Evolutionary conservation across 2,329 filamentous ascomycete genomes (phyloP).

Genomic region (Cladosporium sp.): DNA sequence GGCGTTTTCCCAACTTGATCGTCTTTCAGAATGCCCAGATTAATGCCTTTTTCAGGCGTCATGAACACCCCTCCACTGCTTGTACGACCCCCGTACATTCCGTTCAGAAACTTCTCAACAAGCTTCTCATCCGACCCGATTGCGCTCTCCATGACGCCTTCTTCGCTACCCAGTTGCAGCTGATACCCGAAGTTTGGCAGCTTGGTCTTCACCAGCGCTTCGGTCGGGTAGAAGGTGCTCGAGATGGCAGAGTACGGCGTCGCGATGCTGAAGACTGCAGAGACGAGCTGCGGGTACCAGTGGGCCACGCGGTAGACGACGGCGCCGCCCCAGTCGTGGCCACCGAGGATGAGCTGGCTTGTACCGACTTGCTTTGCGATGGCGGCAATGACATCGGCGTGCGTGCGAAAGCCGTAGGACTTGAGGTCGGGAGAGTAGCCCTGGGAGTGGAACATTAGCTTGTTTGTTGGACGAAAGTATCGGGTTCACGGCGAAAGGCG

Average conservation of each 20-base stretch:
- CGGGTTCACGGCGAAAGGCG: too few relatives aligned
- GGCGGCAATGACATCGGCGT: constrained; percentile 67
- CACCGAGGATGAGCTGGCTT: constrained; percentile 67
- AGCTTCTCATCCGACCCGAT: constrained; percentile 44
- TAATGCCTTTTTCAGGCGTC: constrained; percentile 53
- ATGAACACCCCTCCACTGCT: constrained; percentile 54
- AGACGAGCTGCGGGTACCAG: constrained; percentile 66
- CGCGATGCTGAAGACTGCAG: constrained; percentile 71
- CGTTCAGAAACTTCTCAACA: constrained; percentile 64
- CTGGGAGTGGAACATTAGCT: constrained; percentile 33
- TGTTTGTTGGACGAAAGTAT: neutral
- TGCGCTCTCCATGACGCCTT: constrained; percentile 46
- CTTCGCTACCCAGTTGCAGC: constrained; percentile 57
- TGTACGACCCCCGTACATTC: constrained; percentile 61
- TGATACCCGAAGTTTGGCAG: constrained; percentile 77
- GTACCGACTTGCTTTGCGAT: constrained; percentile 56
- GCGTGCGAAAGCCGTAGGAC: constrained; percentile 65
- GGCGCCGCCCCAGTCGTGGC: constrained; percentile 85
- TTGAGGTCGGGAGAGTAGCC: constrained; percentile 32
- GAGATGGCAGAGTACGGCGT: constrained; percentile 55
- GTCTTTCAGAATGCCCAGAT: constrained; percentile 55
- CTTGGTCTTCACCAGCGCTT: neutral
- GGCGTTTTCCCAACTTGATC: constrained; percentile 47
- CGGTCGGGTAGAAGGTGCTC: constrained; percentile 22
- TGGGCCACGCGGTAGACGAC: constrained; percentile 69